These are phyloP conservation scores for Emiliania huxleyi DNA, from an alignment of 78 protist genomes.

Conservation along the genomic window DNA sequence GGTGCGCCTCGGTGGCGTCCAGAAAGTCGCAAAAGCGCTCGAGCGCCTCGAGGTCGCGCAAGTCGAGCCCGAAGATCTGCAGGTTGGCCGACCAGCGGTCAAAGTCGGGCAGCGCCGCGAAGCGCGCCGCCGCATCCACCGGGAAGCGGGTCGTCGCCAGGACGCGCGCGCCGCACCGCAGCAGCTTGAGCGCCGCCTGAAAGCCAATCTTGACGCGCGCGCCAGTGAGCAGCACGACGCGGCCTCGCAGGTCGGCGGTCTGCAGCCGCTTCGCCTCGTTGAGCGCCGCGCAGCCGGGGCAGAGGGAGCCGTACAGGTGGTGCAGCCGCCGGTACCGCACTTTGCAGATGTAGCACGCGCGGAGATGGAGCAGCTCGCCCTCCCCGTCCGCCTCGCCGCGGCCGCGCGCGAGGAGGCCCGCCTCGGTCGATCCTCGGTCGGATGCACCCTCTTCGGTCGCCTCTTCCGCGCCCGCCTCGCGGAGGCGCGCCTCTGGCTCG, in stretches of 20 bases:
- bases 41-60: conserved; percentile 50
- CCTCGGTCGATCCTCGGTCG: too few relatives aligned
- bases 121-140: conserved; percentile 58
- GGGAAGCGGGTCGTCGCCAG: conserved; percentile 76
- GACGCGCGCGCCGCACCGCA: conserved; percentile 62
- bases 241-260: conserved; percentile 39
- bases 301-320: conserved; percentile 55
- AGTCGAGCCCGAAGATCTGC: conserved; percentile 44
- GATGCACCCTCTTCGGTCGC: too few relatives aligned
- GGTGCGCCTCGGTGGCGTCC: not conserved
- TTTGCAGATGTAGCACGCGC: conserved; percentile 69
- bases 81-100: conserved; percentile 30
- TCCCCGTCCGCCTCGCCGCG: too few relatives aligned
- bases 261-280: conserved; percentile 56
- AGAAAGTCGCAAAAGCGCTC: conserved; percentile 38
- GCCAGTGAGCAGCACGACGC: conserved; percentile 70
- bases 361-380: too few relatives aligned
- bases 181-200: conserved; percentile 39
- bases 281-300: conserved; percentile 66
- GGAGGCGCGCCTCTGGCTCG: too few relatives aligned
- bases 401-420: too few relatives aligned
- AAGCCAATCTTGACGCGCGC: conserved; percentile 67
- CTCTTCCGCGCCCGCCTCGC: too few relatives aligned
- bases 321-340: conserved; percentile 27
- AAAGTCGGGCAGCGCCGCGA: conserved; percentile 55